Base-by-base conservation (phyloP, 2,329 filamentous ascomycete species). In the Sclerotinia sclerotiorum region DNA sequence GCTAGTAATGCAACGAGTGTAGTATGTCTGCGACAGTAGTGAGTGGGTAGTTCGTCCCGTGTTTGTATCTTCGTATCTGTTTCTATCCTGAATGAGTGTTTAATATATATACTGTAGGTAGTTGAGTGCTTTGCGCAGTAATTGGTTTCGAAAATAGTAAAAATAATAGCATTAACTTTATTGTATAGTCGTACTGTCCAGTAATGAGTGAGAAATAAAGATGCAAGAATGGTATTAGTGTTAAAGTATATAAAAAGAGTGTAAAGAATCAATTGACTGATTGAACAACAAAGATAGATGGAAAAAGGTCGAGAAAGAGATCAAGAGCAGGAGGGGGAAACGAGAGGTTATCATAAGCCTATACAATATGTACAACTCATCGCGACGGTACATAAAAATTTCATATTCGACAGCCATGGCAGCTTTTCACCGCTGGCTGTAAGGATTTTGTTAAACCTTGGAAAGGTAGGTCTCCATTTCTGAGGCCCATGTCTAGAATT, bases 351-450 rank as follows among this genome's bases (percentile, higher is more conserved):
- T 68, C 57, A 68, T 24, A 39, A 10, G 48, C 46, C 57, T 52
- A 65, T 13, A 19, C 19, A 42, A n/a, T n/a, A 55, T 68, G 65
- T 68, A 68, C 65, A 68, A 68, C 57, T 68, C 65, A 68, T 68
- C 57, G 57, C 57, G 57, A 68, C 48, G 32, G n/a, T 39, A 60
- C 54, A 58, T 60, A 51, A 48, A 58, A 58, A 49, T 48, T 56
- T 48, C 51, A 32, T 19, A 58, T 57, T 66, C 32, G 48, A 64
- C 35, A 64, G 35, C 49, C 61, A 52, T 42, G 32, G 48, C 62
- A 65, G 19, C 49, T n/a, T 62, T 62, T 62, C 60, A 62, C 60
- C 60, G 60, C 60, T 62, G 60, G 29, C 60, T 51, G 58, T 62
- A 61, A 61, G 46, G 60, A 62, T 62, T 62, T 49, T 56, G 51